Conservation (phyloP, 2,329 filamentous ascomycete genomes). For the Fusarium metavorans region DNA sequence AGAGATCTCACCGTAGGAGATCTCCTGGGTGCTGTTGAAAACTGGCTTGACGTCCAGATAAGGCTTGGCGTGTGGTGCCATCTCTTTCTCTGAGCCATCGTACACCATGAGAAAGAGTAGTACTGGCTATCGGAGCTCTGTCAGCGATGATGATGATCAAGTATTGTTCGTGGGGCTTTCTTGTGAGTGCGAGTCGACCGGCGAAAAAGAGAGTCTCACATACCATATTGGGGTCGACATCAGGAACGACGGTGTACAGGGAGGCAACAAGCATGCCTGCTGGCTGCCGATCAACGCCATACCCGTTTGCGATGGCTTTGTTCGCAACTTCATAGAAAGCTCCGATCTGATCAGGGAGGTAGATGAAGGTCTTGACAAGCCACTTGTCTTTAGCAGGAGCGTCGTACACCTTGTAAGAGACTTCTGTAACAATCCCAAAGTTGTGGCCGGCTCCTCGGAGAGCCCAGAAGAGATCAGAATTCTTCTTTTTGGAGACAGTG, state of each 20-base stretch:
- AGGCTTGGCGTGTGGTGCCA: not conserved
- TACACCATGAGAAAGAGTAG: not conserved
- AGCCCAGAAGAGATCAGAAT: slow-evolving; percentile 51
- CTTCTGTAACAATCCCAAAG: slow-evolving; percentile 49
- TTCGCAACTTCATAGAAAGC: not conserved
- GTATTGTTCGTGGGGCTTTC: not conserved
- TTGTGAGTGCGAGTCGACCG: not conserved
- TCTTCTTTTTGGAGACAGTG: slow-evolving; percentile 33
- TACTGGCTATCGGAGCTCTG: not conserved
- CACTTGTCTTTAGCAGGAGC: slow-evolving; percentile 43
- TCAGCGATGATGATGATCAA: not conserved
- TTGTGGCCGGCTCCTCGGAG: slow-evolving; percentile 50
- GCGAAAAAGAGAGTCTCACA: not conserved
- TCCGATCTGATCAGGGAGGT: not conserved
- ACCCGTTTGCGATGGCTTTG: not conserved
- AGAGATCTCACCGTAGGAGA: not conserved
- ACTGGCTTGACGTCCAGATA: not conserved
- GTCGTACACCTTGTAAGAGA: slow-evolving; percentile 42
- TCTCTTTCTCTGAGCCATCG: not conserved
- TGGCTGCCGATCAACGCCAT: not conserved
- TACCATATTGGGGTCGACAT: not conserved
- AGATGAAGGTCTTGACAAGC: not conserved
- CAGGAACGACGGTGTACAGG: not conserved
- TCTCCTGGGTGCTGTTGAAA: not conserved
- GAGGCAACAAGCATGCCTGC: not conserved